Conservation (phyloP, 495 filamentous ascomycete genomes). For the Lasiosphaeria hispida region DNA sequence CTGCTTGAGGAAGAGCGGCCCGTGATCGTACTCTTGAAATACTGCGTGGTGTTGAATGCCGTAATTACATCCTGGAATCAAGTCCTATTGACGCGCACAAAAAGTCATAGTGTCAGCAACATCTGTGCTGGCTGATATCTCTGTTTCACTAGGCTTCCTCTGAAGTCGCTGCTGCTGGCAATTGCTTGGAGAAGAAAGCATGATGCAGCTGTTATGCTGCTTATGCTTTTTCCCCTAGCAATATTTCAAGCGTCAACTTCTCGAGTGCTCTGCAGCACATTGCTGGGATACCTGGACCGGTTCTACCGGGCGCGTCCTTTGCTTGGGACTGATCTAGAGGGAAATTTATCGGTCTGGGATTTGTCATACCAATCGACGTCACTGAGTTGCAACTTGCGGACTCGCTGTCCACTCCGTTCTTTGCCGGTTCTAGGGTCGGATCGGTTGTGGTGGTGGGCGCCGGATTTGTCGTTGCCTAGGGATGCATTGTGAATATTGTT, state of each 20-base stretch:
- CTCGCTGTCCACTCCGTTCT: slow-evolving; percentile 74
- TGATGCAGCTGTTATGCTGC: not conserved
- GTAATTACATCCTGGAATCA: not conserved
- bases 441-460: slow-evolving; percentile 46
- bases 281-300: not conserved
- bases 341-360: slow-evolving; percentile 24
- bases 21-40: not conserved
- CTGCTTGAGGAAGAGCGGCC: not conserved
- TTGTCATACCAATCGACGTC: slow-evolving; percentile 91
- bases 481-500: slow-evolving; percentile 45
- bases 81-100: no score
- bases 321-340: not conserved
- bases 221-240: not conserved
- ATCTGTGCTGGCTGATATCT: no score
- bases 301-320: not conserved
- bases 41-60: not conserved
- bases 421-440: slow-evolving; percentile 65
- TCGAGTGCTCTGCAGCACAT: not conserved
- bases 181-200: not conserved
- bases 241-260: not conserved
- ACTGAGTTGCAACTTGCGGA: slow-evolving; percentile 88
- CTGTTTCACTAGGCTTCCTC: no score
- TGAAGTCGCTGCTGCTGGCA: no score
- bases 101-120: no score
- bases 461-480: slow-evolving; percentile 48